Evolutionary conservation across 1,139 yeast species (phyloP), one percentile per base, ranked within the genome.

Genomic region (Diutina rugosa): DNA sequence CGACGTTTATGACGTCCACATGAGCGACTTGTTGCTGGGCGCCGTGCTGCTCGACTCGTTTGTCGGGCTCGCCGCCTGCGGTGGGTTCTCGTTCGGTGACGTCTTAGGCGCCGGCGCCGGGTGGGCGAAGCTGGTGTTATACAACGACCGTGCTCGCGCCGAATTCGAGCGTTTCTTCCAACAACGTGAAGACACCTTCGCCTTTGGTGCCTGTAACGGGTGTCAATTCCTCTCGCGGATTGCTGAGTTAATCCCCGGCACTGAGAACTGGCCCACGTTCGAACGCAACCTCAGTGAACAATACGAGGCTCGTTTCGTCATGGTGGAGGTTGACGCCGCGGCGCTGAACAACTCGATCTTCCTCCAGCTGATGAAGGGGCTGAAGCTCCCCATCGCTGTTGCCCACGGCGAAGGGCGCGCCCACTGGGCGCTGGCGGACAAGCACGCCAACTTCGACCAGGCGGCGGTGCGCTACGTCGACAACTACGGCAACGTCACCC

Each of bases 401-500:
- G 99, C 99, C 6, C 99, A 95, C 67, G 99, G 99, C 64, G 99
- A 95, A 75, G 99, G 99, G 65, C 83, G 90, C 64, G 98, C 97
- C 26, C 72, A 77, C 55, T 95, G 91, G 69, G 62, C 70, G 18
- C 67, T 68, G 18, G 77, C 73, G 35, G 75, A 76, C 56, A 69
- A 74, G 60, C 72, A 78, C 60, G 64, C 73, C 16, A 65, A 67
- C 44, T 79, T 84, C 64, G 57, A 59, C 56, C 62, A 60, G 52
- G 54, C 59, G 9, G 62, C 58, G 44, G 78, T 91, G 56, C 82
- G 89, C 69, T 95, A 81, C 66, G 89, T 91, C 60, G 97, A 93
- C 71, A 91, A 93, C 75, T 88, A 90, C 68, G 97, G 98, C 60
- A 78, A 82, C 58, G 79, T 79, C 49, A 88, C 99, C 47, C 86